These are phyloP conservation scores for Dalbergia cochinchinensis DNA, from an alignment of 306 rosid genomes.

Conservation along the genomic window DNA sequence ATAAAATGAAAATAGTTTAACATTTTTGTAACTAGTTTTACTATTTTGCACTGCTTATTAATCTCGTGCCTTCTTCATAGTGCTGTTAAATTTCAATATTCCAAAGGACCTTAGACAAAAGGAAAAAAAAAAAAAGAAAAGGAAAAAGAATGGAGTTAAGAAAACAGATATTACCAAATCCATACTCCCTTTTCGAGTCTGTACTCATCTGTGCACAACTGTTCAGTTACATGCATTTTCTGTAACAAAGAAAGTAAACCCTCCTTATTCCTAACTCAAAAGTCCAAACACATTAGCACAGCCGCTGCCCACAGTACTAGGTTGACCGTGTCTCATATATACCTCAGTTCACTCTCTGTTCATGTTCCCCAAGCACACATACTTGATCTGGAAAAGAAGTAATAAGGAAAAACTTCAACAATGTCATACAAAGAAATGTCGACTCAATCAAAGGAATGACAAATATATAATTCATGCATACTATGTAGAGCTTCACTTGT, in stretches of 20 bases:
- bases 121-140: neutral
- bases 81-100: neutral
- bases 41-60: neutral
- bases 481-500: constrained; percentile 9
- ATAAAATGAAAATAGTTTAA: too few relatives aligned
- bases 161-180: constrained; percentile 2
- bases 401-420: neutral
- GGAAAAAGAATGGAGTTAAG: neutral
- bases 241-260: constrained; percentile 14
- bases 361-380: constrained; percentile 94
- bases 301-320: neutral
- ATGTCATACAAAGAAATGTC: constrained; percentile 2
- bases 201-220: constrained; percentile 8
- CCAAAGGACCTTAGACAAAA: neutral
- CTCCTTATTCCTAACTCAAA: constrained; percentile 17
- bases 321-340: constrained; percentile 25
- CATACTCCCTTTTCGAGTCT: constrained; percentile 10
- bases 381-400: constrained; percentile 69
- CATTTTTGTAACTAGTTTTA: too few relatives aligned
- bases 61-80: neutral
- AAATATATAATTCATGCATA: constrained; percentile 2
- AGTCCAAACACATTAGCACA: neutral
- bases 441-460: constrained; percentile 1
- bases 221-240: constrained; percentile 25
- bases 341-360: constrained; percentile 58